These are phyloP conservation scores for Actinomortierella wolfii DNA, from an alignment of 371 early-diverging fungal species.

Conservation along the genomic window DNA sequence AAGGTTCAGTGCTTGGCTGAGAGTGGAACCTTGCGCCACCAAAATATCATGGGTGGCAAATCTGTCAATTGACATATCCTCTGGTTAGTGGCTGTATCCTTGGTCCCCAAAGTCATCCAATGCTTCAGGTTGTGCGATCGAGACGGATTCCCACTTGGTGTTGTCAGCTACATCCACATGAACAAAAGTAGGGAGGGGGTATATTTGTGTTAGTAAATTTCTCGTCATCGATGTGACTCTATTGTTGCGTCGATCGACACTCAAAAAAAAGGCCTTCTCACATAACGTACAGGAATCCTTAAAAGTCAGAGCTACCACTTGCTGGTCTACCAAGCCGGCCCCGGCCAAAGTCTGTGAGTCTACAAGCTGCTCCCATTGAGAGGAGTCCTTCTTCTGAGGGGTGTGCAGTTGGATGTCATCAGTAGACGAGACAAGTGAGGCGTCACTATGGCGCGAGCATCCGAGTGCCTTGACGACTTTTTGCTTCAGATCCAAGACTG, in stretches of 20 bases:
- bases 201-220: not conserved
- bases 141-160: slow-evolving; percentile 32
- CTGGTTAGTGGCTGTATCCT: slow-evolving; percentile 21
- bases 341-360: slow-evolving; percentile 21
- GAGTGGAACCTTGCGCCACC: too few species aligned
- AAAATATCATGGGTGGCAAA: too few species aligned
- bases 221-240: not conserved
- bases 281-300: slow-evolving; percentile 20
- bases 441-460: slow-evolving; percentile 10
- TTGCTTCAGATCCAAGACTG: slow-evolving; percentile 27
- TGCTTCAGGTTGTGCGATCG: slow-evolving; percentile 29
- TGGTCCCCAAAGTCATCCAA: slow-evolving; percentile 25
- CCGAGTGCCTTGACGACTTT: slow-evolving; percentile 30
- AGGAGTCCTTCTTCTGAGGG: slow-evolving; percentile 12
- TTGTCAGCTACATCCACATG: not conserved
- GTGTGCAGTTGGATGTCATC: slow-evolving; percentile 19
- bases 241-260: not conserved
- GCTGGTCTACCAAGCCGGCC: slow-evolving; percentile 39
- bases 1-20: too few species aligned
- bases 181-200: not conserved
- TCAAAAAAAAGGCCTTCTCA: not conserved
- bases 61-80: too few species aligned
- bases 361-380: not conserved
- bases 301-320: slow-evolving; percentile 31
- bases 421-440: slow-evolving; percentile 5